Evolutionary conservation across 1,284 basidiomycete genomes (phyloP).

Genomic region (Heterobasidion parviporum): DNA sequence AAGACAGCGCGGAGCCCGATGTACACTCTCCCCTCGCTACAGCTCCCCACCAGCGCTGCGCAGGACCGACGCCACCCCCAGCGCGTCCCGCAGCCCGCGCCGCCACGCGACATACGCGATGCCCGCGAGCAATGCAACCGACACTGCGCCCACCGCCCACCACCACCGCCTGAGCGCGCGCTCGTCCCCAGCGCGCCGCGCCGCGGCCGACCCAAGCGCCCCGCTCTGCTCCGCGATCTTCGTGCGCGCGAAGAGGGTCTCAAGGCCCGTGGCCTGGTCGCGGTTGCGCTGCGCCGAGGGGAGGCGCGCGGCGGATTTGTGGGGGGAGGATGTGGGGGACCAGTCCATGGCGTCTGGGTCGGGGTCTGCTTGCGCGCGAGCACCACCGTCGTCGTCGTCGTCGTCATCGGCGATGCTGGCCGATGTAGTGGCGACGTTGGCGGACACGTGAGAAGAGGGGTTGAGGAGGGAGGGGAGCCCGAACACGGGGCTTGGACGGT

Average conservation of each 20-base stretch:
- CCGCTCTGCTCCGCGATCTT: slow-evolving; percentile 36
- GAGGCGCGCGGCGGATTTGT: slow-evolving; percentile 41
- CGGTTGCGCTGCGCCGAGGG: slow-evolving; percentile 48
- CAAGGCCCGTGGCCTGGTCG: slow-evolving; percentile 70
- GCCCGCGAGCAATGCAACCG: slow-evolving; percentile 22
- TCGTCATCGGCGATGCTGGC: slow-evolving; percentile 7
- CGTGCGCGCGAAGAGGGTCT: slow-evolving; percentile 61
- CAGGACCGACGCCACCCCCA: too few species aligned
- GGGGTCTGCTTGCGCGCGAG: background rate
- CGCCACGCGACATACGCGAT: slow-evolving; percentile 3
- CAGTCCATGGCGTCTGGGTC: slow-evolving; percentile 63
- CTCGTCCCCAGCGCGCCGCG: background rate
- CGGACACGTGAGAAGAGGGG: slow-evolving; percentile 10
- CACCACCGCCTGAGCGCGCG: background rate
- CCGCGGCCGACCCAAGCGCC: background rate
- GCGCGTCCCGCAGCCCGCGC: background rate
- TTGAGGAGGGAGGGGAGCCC: slow-evolving; percentile 49
- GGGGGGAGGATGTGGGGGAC: slow-evolving; percentile 40
- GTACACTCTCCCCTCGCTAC: too few species aligned
- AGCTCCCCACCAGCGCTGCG: too few species aligned
- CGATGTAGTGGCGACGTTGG: background rate
- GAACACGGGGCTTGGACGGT: slow-evolving; percentile 43
- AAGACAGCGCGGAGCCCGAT: too few species aligned
- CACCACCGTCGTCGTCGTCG: slow-evolving; percentile 13
- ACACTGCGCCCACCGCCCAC: slow-evolving; percentile 28